Evolutionary conservation across 208 protist genomes (phyloP), one percentile per base, ranked within the genome.

Genomic region (Acanthamoeba culbertsoni): DNA sequence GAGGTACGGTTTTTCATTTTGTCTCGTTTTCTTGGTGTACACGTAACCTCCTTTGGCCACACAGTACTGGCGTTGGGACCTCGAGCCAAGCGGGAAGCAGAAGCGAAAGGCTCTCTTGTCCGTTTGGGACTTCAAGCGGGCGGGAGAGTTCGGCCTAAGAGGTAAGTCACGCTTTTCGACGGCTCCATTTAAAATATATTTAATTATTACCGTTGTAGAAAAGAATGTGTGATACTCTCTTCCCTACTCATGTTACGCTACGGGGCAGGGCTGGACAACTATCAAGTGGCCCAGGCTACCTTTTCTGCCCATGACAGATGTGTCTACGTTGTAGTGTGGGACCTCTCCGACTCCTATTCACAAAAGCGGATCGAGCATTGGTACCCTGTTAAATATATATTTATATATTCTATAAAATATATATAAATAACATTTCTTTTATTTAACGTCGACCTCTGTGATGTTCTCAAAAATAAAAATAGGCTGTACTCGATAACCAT

Each of bases 401-500:
- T 16, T 12, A 71, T 31, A 40, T 46, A 1, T 18, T 16, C 68
- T 5, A 20, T 4, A 18, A 31, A 3, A 8, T 31, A 65, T 31
- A 31, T 31, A 35, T 35, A 7, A 63, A 14, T 63, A 5, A 63
- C 31, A n/a, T 28, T 7, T 63, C 14, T 63, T 14, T 63, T 26
- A n/a, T 14, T 62, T 14, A 8, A 33, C 55, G 55, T 7, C 23
- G 55, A 62, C 3, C 28, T 14, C 23, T 62, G 55, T 31, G 20
- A 23, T 62, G 4, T 14, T 14, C 16, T 26, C 28, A 16, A 45
- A 35, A 35, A 5, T 43, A 31, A 7, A 3, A 65, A 62, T 51
- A 89, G 79, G 79, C 55, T 89, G 5, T 65, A 89, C 51, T 89
- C 79, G 51, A 89, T 68, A n/a, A 51, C 79, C 33, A 89, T 59